These are phyloP conservation scores for Trypanosoma rangeli DNA, from an alignment of 208 protist genomes.

Conservation along the genomic window DNA sequence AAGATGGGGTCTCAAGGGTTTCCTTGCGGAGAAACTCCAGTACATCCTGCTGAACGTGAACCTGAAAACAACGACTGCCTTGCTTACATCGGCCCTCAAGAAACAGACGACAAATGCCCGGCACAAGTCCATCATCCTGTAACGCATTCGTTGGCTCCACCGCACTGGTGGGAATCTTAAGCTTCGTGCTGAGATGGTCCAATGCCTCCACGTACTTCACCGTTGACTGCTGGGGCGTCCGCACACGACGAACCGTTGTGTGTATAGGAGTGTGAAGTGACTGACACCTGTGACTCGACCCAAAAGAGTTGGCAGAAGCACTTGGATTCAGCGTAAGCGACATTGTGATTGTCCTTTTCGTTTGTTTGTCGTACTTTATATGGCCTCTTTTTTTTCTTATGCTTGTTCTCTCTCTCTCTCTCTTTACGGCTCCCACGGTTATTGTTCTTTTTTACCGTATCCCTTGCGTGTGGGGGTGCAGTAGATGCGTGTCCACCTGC, in stretches of 20 bases:
- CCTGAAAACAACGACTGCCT: constrained; percentile 69
- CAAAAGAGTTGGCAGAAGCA: constrained; percentile 14
- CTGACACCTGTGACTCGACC: background rate
- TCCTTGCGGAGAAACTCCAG: constrained; percentile 60
- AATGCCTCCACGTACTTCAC: constrained; percentile 56
- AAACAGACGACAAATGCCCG: constrained; percentile 78
- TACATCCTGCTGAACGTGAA: constrained; percentile 69
- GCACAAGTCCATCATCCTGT: constrained; percentile 76
- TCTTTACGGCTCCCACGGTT: too few relatives aligned
- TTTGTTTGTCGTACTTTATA: constrained; percentile 1
- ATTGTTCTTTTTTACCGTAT: too few relatives aligned
- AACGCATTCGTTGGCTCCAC: constrained; percentile 75
- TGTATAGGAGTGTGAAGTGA: background rate
- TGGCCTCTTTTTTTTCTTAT: background rate
- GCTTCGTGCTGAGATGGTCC: constrained; percentile 81
- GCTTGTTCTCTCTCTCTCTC: background rate
- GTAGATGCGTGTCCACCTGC: too few relatives aligned
- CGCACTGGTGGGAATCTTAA: constrained; percentile 61
- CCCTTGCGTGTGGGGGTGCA: too few relatives aligned
- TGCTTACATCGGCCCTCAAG: constrained; percentile 78
- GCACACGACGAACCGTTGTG: background rate
- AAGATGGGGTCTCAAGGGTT: constrained; percentile 58
- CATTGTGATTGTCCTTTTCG: background rate
- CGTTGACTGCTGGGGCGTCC: background rate
- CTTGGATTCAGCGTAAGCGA: constrained; percentile 3